phyloP scores from a whole-genome alignment of 495 filamentous ascomycete species.

The Jackrogersella multiformis region DNA sequence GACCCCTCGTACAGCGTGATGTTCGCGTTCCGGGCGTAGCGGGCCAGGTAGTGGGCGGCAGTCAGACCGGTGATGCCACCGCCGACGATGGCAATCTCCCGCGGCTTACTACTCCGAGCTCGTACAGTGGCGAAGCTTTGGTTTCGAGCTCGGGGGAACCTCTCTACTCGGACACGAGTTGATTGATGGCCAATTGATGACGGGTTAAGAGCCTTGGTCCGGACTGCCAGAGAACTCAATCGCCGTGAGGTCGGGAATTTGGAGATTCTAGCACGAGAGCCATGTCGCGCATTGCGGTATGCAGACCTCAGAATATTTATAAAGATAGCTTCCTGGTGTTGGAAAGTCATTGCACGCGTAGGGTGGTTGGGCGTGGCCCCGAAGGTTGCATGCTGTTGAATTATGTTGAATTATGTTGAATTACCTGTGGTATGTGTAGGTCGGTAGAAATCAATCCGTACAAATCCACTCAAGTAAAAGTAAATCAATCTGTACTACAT shows the following conservation, averaged over 20 bases:
- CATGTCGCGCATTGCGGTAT: slow-evolving; percentile 32
- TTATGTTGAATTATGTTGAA: background rate
- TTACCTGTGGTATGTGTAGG: background rate
- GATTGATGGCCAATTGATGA: slow-evolving; percentile 9
- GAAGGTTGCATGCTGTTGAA: slow-evolving; percentile 34
- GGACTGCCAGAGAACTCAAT: slow-evolving; percentile 32
- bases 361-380: slow-evolving; percentile 1
- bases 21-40: slow-evolving; percentile 55
- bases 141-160: background rate
- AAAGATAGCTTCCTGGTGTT: slow-evolving; percentile 36
- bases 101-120: slow-evolving; percentile 40
- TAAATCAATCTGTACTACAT: too few relatives aligned
- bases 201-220: background rate
- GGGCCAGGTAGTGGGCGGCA: slow-evolving; percentile 76
- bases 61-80: slow-evolving; percentile 92
- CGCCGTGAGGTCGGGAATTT: slow-evolving; percentile 23
- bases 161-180: slow-evolving; percentile 7
- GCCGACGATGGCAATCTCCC: slow-evolving; percentile 77
- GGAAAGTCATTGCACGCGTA: slow-evolving; percentile 39
- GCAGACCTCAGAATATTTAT: slow-evolving; percentile 35
- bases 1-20: slow-evolving; percentile 84
- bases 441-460: too few relatives aligned
- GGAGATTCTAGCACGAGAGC: slow-evolving; percentile 1
- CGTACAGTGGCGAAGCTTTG: slow-evolving; percentile 32
- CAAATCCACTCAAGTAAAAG: too few relatives aligned